These are phyloP conservation scores for Penicillium sp. DNA, from an alignment of 2,329 filamentous ascomycete species.

Conservation along the genomic window DNA sequence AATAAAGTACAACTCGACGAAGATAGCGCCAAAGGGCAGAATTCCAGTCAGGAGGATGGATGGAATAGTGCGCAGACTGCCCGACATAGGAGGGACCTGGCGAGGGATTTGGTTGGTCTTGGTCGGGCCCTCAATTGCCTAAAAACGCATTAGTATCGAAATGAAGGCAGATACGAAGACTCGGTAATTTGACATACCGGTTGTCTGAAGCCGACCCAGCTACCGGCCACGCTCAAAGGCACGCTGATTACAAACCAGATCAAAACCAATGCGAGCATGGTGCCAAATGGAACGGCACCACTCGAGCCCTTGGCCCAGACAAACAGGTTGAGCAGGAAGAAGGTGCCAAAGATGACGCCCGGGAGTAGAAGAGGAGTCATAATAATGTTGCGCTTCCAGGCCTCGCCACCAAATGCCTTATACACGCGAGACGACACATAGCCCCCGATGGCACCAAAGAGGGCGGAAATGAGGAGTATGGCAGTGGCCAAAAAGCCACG, in stretches of 20 bases:
- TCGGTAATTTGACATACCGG: slow-evolving; percentile 38
- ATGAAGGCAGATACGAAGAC: neutral
- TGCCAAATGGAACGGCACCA: slow-evolving; percentile 92
- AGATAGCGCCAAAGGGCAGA: slow-evolving; percentile 93
- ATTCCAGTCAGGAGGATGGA: slow-evolving; percentile 91
- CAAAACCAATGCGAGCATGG: slow-evolving; percentile 87
- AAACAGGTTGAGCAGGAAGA: slow-evolving; percentile 95
- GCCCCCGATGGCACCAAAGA: slow-evolving; percentile 89
- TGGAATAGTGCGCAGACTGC: slow-evolving; percentile 82
- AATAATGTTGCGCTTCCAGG: slow-evolving; percentile 91
- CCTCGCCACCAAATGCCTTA: slow-evolving; percentile 88
- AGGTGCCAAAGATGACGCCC: slow-evolving; percentile 78
- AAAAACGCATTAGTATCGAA: slow-evolving; percentile 12
- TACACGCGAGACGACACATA: slow-evolving; percentile 90
- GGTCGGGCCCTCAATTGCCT: slow-evolving; percentile 74
- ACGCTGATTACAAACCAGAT: slow-evolving; percentile 99
- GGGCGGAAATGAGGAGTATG: slow-evolving; percentile 88
- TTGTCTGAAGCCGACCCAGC: slow-evolving; percentile 88
- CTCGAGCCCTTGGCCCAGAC: slow-evolving; percentile 92
- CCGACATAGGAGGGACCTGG: slow-evolving; percentile 83
- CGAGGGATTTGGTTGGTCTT: slow-evolving; percentile 97
- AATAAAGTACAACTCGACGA: slow-evolving; percentile 98
- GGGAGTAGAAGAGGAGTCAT: slow-evolving; percentile 86
- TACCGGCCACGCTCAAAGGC: slow-evolving; percentile 84
- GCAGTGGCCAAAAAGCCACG: slow-evolving; percentile 91